phyloP scores from a whole-genome alignment of 108 stramenopile species.

The Seminavis robusta region DNA sequence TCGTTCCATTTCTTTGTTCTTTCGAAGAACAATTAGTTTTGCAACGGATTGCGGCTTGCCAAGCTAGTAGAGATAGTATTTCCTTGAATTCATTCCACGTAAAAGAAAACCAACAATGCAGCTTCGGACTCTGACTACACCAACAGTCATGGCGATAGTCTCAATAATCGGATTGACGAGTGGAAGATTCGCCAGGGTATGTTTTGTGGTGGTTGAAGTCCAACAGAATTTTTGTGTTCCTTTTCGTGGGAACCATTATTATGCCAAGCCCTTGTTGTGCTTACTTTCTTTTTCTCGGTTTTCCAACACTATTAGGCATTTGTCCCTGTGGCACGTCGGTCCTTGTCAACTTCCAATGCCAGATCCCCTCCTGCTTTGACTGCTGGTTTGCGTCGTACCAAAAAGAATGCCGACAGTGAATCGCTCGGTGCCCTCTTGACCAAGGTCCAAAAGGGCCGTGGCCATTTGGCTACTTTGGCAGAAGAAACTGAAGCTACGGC shows the following conservation, averaged over 20 bases:
- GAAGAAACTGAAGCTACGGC: slow-evolving; percentile 5
- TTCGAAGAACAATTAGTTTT: too few relatives aligned
- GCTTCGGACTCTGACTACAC: not conserved
- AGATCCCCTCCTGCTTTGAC: slow-evolving; percentile 1
- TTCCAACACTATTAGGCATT: not conserved
- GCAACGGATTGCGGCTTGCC: too few relatives aligned
- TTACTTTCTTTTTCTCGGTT: not conserved
- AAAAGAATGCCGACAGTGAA: too few relatives aligned
- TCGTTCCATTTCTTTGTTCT: too few relatives aligned
- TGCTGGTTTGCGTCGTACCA: slow-evolving; percentile 5
- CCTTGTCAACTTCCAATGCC: not conserved
- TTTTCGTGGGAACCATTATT: not conserved
- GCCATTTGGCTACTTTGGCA: too few relatives aligned
- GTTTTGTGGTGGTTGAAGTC: not conserved
- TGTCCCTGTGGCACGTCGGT: not conserved
- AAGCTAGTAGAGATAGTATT: too few relatives aligned
- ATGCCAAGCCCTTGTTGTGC: not conserved
- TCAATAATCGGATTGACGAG: too few relatives aligned
- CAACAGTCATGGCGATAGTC: not conserved
- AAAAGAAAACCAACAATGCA: not conserved
- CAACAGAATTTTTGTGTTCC: not conserved
- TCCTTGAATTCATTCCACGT: not conserved
- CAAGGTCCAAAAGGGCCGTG: slow-evolving; percentile 14
- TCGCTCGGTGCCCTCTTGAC: too few relatives aligned
- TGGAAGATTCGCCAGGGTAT: too few relatives aligned